Conservation (phyloP, 306 rosid genomes). For the Ochetophila trinervis region DNA sequence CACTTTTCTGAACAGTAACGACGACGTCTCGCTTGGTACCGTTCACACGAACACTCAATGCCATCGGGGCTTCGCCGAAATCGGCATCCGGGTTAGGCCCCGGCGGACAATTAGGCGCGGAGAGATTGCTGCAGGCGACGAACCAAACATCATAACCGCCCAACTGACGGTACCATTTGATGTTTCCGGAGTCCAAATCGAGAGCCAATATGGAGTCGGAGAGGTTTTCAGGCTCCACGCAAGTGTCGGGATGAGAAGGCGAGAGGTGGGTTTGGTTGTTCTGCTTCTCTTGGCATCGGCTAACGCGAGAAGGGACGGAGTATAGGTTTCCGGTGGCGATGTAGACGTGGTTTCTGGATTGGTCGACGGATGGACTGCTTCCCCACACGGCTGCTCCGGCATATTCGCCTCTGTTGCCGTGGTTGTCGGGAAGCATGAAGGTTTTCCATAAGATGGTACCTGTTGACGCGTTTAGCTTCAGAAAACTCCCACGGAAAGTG, state of each 20-base stretch:
- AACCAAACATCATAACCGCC: constrained; percentile 80
- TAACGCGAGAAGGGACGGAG: constrained; percentile 38
- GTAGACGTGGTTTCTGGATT: constrained; percentile 32
- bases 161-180: constrained; percentile 51
- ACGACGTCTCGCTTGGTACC: constrained; percentile 40
- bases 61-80: constrained; percentile 64
- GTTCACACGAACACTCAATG: constrained; percentile 32
- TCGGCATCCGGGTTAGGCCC: constrained; percentile 51
- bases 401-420: constrained; percentile 28
- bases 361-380: constrained; percentile 70
- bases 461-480: constrained; percentile 27
- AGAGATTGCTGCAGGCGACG: constrained; percentile 38
- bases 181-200: constrained; percentile 45
- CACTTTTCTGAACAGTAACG: constrained; percentile 65
- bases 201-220: constrained; percentile 60
- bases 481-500: constrained; percentile 51
- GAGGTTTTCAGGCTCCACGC: constrained; percentile 58
- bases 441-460: constrained; percentile 59
- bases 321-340: constrained; percentile 64
- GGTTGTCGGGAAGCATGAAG: constrained; percentile 53
- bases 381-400: constrained; percentile 75
- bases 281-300: constrained; percentile 44
- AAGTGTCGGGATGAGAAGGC: constrained; percentile 36
- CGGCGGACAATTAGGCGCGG: constrained; percentile 47
- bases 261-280: constrained; percentile 37